These are phyloP conservation scores for Glomus cerebriforme DNA, from an alignment of 192 early-diverging fungal genomes.

Conservation along the genomic window DNA sequence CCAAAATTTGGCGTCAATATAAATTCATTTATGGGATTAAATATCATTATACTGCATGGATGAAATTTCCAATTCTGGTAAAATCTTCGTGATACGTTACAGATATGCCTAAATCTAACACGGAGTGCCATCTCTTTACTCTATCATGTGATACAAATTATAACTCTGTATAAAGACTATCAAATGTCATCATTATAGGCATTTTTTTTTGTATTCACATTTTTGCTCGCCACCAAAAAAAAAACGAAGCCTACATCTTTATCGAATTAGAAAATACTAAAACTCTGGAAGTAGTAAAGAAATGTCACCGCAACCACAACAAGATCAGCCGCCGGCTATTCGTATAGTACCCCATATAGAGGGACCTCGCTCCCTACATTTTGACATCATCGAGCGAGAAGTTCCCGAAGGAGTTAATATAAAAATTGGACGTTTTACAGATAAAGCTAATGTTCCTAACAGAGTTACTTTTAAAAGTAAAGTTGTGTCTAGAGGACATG, in stretches of 20 bases:
- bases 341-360: slow-evolving; percentile 62
- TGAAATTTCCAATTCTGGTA: background rate
- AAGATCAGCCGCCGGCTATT: slow-evolving; percentile 42
- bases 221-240: background rate
- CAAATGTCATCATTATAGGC: background rate
- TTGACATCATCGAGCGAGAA: slow-evolving; percentile 59
- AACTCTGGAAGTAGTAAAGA: background rate
- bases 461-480: slow-evolving; percentile 87
- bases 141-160: background rate
- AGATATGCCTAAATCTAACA: background rate
- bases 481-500: slow-evolving; percentile 91
- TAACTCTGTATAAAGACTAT: background rate
- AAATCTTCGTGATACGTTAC: background rate
- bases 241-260: background rate
- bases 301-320: slow-evolving; percentile 11
- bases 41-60: background rate
- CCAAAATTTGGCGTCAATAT: no score
- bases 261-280: background rate
- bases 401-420: slow-evolving; percentile 60
- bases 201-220: background rate
- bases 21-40: no score
- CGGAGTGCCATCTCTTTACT: background rate
- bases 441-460: slow-evolving; percentile 61
- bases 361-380: slow-evolving; percentile 51
- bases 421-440: slow-evolving; percentile 77